These are phyloP conservation scores for Fomitiporia mediterranea DNA, from an alignment of 1,284 basidiomycete species.

Conservation along the genomic window DNA sequence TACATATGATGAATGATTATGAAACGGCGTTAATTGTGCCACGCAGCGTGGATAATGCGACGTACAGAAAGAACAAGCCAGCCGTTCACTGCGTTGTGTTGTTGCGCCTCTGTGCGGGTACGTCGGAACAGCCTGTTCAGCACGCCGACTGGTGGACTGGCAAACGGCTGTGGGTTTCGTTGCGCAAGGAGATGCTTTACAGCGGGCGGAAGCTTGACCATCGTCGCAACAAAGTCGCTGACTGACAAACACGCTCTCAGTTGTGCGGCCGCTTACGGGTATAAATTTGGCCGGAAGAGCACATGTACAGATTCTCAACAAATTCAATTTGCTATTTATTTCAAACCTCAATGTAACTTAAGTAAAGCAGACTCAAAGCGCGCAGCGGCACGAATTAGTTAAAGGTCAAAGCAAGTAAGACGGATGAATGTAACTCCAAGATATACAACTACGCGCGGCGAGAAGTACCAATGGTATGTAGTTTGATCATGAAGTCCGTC, in stretches of 20 bases:
- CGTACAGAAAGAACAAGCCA: slow-evolving; percentile 81
- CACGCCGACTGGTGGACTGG: slow-evolving; percentile 49
- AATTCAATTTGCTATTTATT: slow-evolving; percentile 13
- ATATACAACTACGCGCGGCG: slow-evolving; percentile 15
- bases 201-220: slow-evolving; percentile 42
- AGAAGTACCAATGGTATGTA: slow-evolving; percentile 8
- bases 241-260: background rate
- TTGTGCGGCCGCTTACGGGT: background rate
- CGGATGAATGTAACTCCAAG: background rate
- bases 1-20: background rate
- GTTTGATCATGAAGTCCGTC: slow-evolving; percentile 16
- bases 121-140: slow-evolving; percentile 55
- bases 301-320: slow-evolving; percentile 2
- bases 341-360: background rate
- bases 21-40: slow-evolving; percentile 13
- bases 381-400: background rate
- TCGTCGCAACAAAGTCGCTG: slow-evolving; percentile 18
- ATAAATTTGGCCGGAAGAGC: background rate
- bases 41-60: slow-evolving; percentile 9
- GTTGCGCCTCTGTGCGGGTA: slow-evolving; percentile 59
- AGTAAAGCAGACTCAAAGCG: background rate
- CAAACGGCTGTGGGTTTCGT: slow-evolving; percentile 59
- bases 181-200: slow-evolving; percentile 73
- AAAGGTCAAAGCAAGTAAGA: background rate
- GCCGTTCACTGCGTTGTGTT: slow-evolving; percentile 64